Evolutionary conservation across 2,329 filamentous ascomycete genomes (phyloP).

Genomic region (Plenodomus lindquistii): DNA sequence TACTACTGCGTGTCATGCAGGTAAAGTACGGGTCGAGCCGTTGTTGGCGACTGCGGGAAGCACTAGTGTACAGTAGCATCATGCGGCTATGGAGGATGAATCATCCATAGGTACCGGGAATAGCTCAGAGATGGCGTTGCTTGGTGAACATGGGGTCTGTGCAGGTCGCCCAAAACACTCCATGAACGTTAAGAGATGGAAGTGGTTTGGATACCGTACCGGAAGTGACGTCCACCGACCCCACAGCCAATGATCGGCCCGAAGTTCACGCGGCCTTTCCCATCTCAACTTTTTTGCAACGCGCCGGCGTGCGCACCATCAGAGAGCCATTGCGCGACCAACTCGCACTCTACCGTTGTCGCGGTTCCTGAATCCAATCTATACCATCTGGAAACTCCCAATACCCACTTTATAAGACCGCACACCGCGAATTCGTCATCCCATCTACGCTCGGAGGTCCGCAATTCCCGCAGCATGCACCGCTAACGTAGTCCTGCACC

Average conservation of each 20-base stretch:
- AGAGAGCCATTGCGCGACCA: constrained; percentile 10
- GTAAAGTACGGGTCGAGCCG: not conserved
- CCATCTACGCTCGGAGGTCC: constrained; percentile 17
- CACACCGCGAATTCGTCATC: not conserved
- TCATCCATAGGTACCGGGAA: no score
- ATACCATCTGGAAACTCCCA: not conserved
- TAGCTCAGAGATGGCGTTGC: not conserved
- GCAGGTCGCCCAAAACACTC: not conserved
- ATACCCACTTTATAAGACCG: not conserved
- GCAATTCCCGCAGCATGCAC: constrained; percentile 19
- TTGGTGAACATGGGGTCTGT: not conserved
- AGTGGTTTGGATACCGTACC: not conserved
- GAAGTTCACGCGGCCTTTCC: constrained; percentile 7
- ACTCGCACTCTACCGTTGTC: not conserved
- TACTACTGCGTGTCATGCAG: not conserved
- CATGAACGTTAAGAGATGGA: not conserved
- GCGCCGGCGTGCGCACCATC: constrained; percentile 1
- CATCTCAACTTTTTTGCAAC: constrained; percentile 22
- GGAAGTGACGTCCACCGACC: not conserved
- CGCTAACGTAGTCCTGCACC: constrained; percentile 23
- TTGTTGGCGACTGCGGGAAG: not conserved
- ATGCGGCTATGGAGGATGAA: no score
- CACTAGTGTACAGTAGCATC: not conserved
- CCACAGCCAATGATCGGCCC: constrained; percentile 5
- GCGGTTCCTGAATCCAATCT: not conserved